Percentiles rank a stretch among this genome's conserved stretches.
Evolutionary conservation across 208 protist genomes (phyloP).

Genomic region (Trypanosomatidae sp.): DNA sequence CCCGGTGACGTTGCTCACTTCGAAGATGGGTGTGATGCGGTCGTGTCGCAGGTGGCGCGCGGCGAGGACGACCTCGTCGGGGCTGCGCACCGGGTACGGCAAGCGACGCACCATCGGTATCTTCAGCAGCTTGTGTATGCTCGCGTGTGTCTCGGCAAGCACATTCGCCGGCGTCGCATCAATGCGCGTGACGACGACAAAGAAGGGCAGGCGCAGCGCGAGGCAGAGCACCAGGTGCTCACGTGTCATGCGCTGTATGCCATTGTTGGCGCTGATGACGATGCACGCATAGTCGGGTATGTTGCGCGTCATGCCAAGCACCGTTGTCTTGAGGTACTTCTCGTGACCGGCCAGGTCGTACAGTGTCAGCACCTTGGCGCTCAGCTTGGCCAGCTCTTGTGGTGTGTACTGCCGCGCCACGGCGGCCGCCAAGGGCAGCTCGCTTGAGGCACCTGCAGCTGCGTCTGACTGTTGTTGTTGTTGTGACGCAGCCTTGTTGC

Average conservation of each 20-base stretch:
- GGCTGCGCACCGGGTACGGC: slow-evolving; percentile 74
- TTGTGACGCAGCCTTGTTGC: not conserved
- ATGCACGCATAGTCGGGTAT: slow-evolving; percentile 93
- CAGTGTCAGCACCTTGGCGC: slow-evolving; percentile 92
- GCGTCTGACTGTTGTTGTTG: not conserved
- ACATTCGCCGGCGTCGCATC: slow-evolving; percentile 92
- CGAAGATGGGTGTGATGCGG: slow-evolving; percentile 85
- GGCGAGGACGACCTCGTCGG: slow-evolving; percentile 87
- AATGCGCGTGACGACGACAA: slow-evolving; percentile 94
- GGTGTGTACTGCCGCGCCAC: slow-evolving; percentile 21
- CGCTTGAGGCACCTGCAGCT: not conserved
- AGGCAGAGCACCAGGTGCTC: slow-evolving; percentile 95
- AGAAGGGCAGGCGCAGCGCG: slow-evolving; percentile 94
- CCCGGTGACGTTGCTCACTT: slow-evolving; percentile 93
- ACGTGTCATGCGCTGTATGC: slow-evolving; percentile 91
- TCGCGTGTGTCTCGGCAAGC: slow-evolving; percentile 71
- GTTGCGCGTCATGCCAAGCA: slow-evolving; percentile 95
- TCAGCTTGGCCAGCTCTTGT: slow-evolving; percentile 63
- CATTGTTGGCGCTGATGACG: slow-evolving; percentile 88
- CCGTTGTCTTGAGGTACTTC: slow-evolving; percentile 96
- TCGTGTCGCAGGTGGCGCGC: slow-evolving; percentile 87
- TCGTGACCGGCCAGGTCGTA: slow-evolving; percentile 97
- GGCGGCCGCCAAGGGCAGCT: not conserved
- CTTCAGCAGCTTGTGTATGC: slow-evolving; percentile 90
- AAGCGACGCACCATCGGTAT: slow-evolving; percentile 89